Conservation (phyloP, 148 eudicot species). For the Suaeda aralocaspica region DNA sequence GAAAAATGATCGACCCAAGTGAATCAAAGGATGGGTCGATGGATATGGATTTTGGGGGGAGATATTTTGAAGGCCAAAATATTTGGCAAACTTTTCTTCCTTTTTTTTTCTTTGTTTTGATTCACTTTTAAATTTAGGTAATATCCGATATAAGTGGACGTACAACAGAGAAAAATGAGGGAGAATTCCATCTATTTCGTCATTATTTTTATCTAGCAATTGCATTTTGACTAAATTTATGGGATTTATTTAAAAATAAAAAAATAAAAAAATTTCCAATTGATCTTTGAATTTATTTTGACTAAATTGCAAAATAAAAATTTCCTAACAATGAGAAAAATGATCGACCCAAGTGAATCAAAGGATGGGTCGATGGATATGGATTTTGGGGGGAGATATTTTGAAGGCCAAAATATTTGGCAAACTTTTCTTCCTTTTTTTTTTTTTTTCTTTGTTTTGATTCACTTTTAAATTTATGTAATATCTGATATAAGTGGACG, state of each 20-base stretch:
- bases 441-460: not conserved
- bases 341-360: slow-evolving; percentile 7
- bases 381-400: slow-evolving; percentile 14
- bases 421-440: not conserved
- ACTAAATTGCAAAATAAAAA: too few species aligned
- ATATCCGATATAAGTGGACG: not conserved
- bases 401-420: not conserved
- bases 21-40: slow-evolving; percentile 22
- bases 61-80: slow-evolving; percentile 1
- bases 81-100: not conserved
- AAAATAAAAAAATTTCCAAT: too few species aligned
- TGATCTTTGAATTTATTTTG: too few species aligned
- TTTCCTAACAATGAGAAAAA: slow-evolving; percentile 5
- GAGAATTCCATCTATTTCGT: not conserved
- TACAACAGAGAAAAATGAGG: not conserved
- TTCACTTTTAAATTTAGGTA: not conserved
- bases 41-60: slow-evolving; percentile 9
- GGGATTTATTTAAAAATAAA: not conserved
- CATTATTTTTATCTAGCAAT: not conserved
- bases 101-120: not conserved
- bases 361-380: slow-evolving; percentile 22
- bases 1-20: slow-evolving; percentile 11
- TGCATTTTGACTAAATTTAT: too few species aligned
- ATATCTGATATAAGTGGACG: not conserved
- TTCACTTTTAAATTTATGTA: not conserved